phyloP scores from a whole-genome alignment of 305 asterid species.

The Fraxinus sp. region DNA sequence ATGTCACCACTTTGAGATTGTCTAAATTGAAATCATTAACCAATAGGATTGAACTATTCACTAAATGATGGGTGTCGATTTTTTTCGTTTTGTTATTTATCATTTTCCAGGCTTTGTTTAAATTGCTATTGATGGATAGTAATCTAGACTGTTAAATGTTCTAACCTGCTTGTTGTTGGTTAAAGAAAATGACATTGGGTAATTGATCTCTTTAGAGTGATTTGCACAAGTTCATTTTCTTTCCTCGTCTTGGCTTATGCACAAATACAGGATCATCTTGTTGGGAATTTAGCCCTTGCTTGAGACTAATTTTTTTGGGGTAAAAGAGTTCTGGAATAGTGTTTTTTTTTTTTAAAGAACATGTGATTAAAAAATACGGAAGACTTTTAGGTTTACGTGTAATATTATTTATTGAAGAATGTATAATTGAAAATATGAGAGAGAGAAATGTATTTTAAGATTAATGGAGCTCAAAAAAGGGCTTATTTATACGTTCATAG shows the following conservation, averaged over 20 bases:
- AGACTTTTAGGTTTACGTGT: too few relatives aligned
- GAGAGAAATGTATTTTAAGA: too few relatives aligned
- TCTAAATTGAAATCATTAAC: background rate
- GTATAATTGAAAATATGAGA: too few relatives aligned
- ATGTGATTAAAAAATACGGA: too few relatives aligned
- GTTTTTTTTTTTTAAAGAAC: too few relatives aligned
- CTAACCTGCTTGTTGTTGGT: background rate
- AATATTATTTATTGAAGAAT: too few relatives aligned
- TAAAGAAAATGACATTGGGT: background rate
- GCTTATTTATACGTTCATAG: too few relatives aligned
- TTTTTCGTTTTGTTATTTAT: background rate
- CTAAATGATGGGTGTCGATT: background rate
- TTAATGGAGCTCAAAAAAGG: too few relatives aligned
- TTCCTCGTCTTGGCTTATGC: background rate
- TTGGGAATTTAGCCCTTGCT: too few relatives aligned
- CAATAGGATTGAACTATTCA: background rate
- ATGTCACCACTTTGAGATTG: background rate
- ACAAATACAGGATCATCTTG: background rate
- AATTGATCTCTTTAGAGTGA: background rate
- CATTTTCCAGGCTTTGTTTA: background rate
- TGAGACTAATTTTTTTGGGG: too few relatives aligned
- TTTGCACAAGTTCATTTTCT: background rate
- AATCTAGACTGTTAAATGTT: background rate
- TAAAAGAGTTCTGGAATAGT: too few relatives aligned
- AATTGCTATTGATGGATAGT: background rate